Conservation (phyloP, 139 green algal species). For the Coccomyxa sp. region DNA sequence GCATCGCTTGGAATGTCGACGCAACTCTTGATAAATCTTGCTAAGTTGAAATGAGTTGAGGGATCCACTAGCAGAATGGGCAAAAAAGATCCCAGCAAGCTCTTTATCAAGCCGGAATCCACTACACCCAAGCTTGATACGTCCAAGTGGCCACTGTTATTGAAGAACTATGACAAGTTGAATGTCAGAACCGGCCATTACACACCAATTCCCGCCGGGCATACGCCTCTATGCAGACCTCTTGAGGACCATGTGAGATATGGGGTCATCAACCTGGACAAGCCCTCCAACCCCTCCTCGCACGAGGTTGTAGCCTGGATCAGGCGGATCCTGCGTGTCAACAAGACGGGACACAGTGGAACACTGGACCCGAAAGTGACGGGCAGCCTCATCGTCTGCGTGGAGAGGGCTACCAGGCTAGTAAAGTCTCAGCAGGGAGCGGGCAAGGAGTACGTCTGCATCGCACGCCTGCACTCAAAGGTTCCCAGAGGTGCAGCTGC, state of each 20-base stretch:
- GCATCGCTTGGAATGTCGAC: no score
- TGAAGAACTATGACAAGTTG: conserved; percentile 95
- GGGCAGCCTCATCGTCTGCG: conserved; percentile 95
- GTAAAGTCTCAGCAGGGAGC: conserved; percentile 98
- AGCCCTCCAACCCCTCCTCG: conserved; percentile 93
- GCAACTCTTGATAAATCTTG: no score
- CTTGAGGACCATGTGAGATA: conserved; percentile 91
- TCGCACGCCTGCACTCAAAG: conserved; percentile 75
- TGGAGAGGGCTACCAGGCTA: conserved; percentile 94
- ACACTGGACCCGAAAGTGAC: conserved; percentile 95
- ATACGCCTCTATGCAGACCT: conserved; percentile 77
- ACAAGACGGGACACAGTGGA: conserved; percentile 97
- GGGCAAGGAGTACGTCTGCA: conserved; percentile 98
- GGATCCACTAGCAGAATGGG: no score
- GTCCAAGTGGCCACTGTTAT: conserved; percentile 90
- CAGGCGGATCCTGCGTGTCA: conserved; percentile 91
- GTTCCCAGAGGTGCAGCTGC: conserved; percentile 57
- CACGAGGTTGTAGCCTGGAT: conserved; percentile 98
- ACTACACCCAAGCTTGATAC: conserved; percentile 81
- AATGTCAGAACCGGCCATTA: conserved; percentile 97
- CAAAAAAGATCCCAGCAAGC: neutral
- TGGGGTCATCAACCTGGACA: conserved; percentile 98
- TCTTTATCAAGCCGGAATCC: conserved; percentile 45
- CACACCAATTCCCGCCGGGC: conserved; percentile 91
- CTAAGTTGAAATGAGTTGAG: no score